Evolutionary conservation across 768 basidiomycete genomes (phyloP).

Genomic region (Phanerodontia chrysosporium): DNA sequence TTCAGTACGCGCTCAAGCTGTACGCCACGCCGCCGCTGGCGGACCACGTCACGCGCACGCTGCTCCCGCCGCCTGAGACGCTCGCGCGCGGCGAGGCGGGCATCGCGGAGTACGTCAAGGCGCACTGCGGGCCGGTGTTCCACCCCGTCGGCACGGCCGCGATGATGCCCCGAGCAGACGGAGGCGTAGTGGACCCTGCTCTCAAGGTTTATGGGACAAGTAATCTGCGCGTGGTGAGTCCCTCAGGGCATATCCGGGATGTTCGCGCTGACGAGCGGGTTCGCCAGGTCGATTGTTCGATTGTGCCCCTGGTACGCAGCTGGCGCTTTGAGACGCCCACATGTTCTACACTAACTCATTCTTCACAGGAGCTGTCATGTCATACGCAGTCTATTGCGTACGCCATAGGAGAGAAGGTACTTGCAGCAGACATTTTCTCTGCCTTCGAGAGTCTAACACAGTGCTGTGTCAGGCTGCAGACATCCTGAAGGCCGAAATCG

Average conservation of each 20-base stretch:
- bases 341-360: neutral
- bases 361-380: neutral
- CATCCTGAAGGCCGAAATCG: neutral
- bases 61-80: neutral
- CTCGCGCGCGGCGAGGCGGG: neutral
- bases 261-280: neutral
- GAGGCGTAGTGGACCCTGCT: constrained; percentile 4
- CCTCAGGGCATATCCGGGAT: too few species aligned
- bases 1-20: neutral
- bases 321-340: neutral
- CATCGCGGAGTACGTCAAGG: constrained; percentile 1
- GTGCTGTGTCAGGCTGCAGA: neutral
- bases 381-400: constrained; percentile 3
- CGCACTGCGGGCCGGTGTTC: neutral
- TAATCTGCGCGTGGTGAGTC: constrained; percentile 5
- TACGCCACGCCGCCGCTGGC: constrained; percentile 1
- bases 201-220: constrained; percentile 7
- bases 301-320: neutral
- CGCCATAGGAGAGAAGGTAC: constrained; percentile 3
- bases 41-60: neutral
- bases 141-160: constrained; percentile 30
- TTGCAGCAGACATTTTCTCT: neutral
- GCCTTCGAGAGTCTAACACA: neutral
- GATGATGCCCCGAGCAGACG: constrained; percentile 13
- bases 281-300: neutral